Base-by-base conservation (phyloP, 257 asterid genomes). In the Lithospermum erythrorhizon region DNA sequence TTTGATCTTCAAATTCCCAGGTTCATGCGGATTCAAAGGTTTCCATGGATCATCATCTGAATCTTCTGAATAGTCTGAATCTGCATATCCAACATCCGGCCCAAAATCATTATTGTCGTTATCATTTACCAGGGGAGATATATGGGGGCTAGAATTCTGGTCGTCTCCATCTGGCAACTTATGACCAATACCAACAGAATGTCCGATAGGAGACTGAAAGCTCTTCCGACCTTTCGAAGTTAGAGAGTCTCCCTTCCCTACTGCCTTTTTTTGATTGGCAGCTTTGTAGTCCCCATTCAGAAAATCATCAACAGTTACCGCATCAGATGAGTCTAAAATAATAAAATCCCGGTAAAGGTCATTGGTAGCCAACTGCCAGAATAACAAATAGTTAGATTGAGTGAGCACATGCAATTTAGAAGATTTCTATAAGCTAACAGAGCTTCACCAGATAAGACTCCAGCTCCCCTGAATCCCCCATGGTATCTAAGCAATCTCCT, bases 11-110 rank as follows among this genome's bases (percentile, higher is more conserved):
- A 91, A 76, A 79, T 64, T 82, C 74, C 98, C 98, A 22, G 86
- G 82, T 66, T 75, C 97, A 75, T 91, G 95, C 35, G 98, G 97
- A 79, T 91, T 81, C 74, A 91, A 75, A 75, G 95, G 97, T 66
- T 82, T 83, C 98, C 97, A 91, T 17, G 97, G 95, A 81, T 84
- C 90, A 9, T 74, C 83, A 64, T 86, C 96, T 58, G 81, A 76
- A 65, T 73, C 80, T 24, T 76, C 78, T 35, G 78, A 69, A 55
- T 81, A 80, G 41, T 65, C 79, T 54, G 75, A 72, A 53, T 77
- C 89, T 17, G 82, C 71, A 77, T 67, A 63, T 47, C 65, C 82
- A 74, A 72, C 73, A 65, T 66, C 84, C 73, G 58, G 63, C 63
- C 75, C 79, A 64, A 70, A 77, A 51, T 71, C 79, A 63, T 75